A percentile compares a stretch with the other conserved stretches of the same genome.
These are phyloP conservation scores for Phytopythium ostracodes DNA, from an alignment of 352 stramenopile genomes.

Conservation along the genomic window DNA sequence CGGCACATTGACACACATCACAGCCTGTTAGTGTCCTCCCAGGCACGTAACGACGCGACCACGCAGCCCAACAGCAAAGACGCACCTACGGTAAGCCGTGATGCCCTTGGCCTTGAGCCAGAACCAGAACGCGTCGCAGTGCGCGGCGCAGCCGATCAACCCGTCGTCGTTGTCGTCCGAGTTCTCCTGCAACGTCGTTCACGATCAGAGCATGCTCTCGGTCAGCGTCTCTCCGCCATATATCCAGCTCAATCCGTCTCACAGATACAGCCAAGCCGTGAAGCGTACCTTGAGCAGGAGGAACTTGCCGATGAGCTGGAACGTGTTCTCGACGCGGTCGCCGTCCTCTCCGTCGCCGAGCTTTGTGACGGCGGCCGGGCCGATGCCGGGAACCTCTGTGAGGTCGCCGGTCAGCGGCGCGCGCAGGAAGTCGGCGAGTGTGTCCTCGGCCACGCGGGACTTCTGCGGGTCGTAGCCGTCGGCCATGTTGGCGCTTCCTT, in stretches of 20 bases:
- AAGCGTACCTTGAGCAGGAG: conserved; percentile 73
- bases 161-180: conserved; percentile 87
- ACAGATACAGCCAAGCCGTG: neutral
- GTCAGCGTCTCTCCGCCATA: neutral
- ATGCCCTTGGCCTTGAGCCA: conserved; percentile 96
- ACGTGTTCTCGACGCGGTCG: conserved; percentile 95
- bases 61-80: neutral
- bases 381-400: conserved; percentile 94
- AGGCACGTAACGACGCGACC: too few species aligned
- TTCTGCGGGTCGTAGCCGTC: conserved; percentile 91
- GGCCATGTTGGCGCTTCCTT: conserved; percentile 28
- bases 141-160: conserved; percentile 90
- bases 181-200: conserved; percentile 29
- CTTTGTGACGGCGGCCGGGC: conserved; percentile 85
- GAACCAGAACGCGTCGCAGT: conserved; percentile 97
- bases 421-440: conserved; percentile 90
- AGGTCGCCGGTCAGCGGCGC: conserved; percentile 90
- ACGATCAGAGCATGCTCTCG: conserved; percentile 35
- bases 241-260: too few species aligned
- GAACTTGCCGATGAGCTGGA: conserved; percentile 96
- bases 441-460: conserved; percentile 89
- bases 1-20: conserved; percentile 4
- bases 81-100: conserved; percentile 88
- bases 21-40: neutral
- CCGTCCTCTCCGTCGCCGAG: conserved; percentile 75